Evolutionary conservation across 1,139 yeast species (phyloP).

Genomic region (Yamadazyma triangularis): DNA sequence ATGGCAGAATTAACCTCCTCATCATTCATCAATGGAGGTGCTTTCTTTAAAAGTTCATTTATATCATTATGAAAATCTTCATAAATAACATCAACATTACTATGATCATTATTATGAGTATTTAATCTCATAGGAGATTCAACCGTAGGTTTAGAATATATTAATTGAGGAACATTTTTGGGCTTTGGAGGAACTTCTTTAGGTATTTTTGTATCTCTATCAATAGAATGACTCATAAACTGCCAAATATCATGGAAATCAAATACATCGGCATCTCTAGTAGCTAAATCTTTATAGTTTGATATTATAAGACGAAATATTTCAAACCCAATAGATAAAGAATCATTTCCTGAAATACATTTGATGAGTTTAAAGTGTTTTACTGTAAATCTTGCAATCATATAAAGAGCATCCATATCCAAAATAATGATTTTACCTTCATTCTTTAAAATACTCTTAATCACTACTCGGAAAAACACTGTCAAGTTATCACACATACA

Average conservation of each 20-base stretch:
- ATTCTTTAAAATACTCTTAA: slow-evolving; percentile 34
- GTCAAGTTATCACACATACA: slow-evolving; percentile 32
- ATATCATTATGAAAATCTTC: slow-evolving; percentile 27
- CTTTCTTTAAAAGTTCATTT: slow-evolving; percentile 14
- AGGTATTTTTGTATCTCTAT: slow-evolving; percentile 12
- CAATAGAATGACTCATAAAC: slow-evolving; percentile 30
- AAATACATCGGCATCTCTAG: slow-evolving; percentile 30
- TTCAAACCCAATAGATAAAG: slow-evolving; percentile 30
- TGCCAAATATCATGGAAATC: slow-evolving; percentile 33
- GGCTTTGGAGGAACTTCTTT: slow-evolving; percentile 2
- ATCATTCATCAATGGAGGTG: slow-evolving; percentile 9
- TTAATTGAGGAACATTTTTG: slow-evolving; percentile 8
- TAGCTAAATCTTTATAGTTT: slow-evolving; percentile 31
- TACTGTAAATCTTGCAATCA: slow-evolving; percentile 29
- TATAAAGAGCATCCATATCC: slow-evolving; percentile 38
- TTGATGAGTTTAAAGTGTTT: slow-evolving; percentile 36
- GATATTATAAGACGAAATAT: slow-evolving; percentile 29
- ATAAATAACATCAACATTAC: slow-evolving; percentile 17
- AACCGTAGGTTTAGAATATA: slow-evolving; percentile 23
- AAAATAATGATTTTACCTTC: slow-evolving; percentile 39
- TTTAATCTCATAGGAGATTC: slow-evolving; percentile 35
- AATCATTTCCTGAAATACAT: slow-evolving; percentile 27
- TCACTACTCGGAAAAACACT: slow-evolving; percentile 37
- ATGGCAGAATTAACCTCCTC: slow-evolving; percentile 18
- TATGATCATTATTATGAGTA: slow-evolving; percentile 14